Percentiles rank a stretch among this genome's conserved stretches.
These are phyloP conservation scores for Debaryomyces singareniensis DNA, from an alignment of 1,139 yeast species.

Conservation along the genomic window DNA sequence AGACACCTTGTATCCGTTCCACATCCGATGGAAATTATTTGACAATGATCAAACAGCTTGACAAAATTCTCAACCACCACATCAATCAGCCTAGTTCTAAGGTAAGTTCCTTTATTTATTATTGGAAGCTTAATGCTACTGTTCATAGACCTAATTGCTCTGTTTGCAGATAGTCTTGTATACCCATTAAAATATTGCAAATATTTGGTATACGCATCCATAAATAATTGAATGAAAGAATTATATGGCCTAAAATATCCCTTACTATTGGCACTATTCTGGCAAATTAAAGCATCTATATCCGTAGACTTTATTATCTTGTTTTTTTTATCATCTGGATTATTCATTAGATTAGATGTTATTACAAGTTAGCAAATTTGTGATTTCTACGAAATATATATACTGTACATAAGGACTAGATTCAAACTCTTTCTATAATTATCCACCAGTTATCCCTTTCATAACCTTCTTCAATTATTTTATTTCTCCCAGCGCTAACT, in stretches of 20 bases:
- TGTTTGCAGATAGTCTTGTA: conserved; percentile 30
- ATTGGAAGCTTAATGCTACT: conserved; percentile 60
- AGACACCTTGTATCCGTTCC: conserved; percentile 90
- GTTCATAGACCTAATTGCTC: conserved; percentile 37
- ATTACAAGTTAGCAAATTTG: not conserved
- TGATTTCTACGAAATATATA: not conserved
- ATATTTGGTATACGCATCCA: conserved; percentile 32
- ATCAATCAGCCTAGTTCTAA: conserved; percentile 64
- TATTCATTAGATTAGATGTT: conserved; percentile 17
- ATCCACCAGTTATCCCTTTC: conserved; percentile 95
- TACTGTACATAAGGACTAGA: not conserved
- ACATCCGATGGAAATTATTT: conserved; percentile 83
- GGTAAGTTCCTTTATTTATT: conserved; percentile 76
- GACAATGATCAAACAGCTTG: conserved; percentile 29
- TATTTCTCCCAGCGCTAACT: conserved; percentile 56
- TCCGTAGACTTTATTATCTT: conserved; percentile 67
- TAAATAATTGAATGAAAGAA: conserved; percentile 35
- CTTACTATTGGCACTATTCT: conserved; percentile 49
- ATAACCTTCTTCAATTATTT: conserved; percentile 67
- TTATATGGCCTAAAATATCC: conserved; percentile 52
- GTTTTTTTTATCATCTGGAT: conserved; percentile 36
- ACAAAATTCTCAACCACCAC: conserved; percentile 46
- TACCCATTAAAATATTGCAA: conserved; percentile 36
- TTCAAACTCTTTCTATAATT: conserved; percentile 17
- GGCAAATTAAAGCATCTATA: conserved; percentile 75